These are phyloP conservation scores for Effrenium voratum DNA, from an alignment of 73 alveolate species.

Conservation along the genomic window DNA sequence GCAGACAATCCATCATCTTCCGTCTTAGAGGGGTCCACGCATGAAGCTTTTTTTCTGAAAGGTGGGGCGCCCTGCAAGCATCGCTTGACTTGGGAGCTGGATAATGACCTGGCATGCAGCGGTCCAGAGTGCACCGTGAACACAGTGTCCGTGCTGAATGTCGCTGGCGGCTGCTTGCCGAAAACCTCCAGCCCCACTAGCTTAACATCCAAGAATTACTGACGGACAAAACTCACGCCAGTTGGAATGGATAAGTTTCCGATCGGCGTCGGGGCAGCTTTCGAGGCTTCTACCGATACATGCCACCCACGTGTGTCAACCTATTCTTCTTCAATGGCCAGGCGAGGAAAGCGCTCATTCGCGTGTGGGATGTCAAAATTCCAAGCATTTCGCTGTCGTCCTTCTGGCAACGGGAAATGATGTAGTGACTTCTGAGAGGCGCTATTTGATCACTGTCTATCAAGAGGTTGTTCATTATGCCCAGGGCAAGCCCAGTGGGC, in stretches of 20 bases:
- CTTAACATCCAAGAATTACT: neutral
- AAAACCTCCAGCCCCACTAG: neutral
- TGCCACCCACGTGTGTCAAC: slow-evolving; percentile 69
- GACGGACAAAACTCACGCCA: neutral
- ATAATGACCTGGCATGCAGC: slow-evolving; percentile 13
- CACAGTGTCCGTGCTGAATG: slow-evolving; percentile 62
- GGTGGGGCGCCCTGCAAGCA: slow-evolving; percentile 64
- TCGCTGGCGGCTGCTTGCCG: slow-evolving; percentile 43
- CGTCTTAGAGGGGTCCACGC: neutral
- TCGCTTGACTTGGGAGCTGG: slow-evolving; percentile 19
- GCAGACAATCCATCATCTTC: neutral
- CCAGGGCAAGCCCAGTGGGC: too few species aligned
- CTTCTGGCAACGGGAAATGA: too few species aligned
- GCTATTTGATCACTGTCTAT: too few species aligned
- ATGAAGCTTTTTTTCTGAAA: neutral
- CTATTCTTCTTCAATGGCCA: slow-evolving; percentile 88
- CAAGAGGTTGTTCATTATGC: too few species aligned
- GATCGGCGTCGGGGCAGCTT: too few species aligned
- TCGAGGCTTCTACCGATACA: slow-evolving; percentile 49
- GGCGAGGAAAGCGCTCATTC: neutral
- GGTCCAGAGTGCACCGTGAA: slow-evolving; percentile 62
- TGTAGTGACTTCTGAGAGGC: too few species aligned
- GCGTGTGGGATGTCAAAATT: too few species aligned
- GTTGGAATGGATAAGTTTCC: too few species aligned
- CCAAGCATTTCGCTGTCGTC: too few species aligned